These are phyloP conservation scores for Fragaria nilgerrensis DNA, from an alignment of 306 rosid species.

Conservation along the genomic window DNA sequence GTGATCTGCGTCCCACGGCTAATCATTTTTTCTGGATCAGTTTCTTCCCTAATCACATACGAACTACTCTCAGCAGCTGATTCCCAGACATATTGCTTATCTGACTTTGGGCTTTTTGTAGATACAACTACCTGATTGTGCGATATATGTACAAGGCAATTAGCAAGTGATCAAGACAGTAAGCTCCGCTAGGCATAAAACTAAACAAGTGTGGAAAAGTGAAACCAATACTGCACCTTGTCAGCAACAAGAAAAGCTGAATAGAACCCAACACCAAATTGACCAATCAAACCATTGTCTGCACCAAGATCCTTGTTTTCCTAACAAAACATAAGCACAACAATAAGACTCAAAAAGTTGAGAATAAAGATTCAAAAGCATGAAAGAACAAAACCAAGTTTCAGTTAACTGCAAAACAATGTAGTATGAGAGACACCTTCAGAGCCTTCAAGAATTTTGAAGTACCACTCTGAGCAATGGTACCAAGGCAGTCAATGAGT, in stretches of 20 bases:
- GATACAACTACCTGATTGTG: slow-evolving; percentile 76
- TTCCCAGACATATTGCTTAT: slow-evolving; percentile 91
- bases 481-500: slow-evolving; percentile 96
- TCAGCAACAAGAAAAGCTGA: slow-evolving; percentile 97
- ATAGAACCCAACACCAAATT: slow-evolving; percentile 98
- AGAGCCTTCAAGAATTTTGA: slow-evolving; percentile 89
- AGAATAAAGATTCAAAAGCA: slow-evolving; percentile 3
- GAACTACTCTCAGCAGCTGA: slow-evolving; percentile 87
- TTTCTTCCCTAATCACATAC: slow-evolving; percentile 86
- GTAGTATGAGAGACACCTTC: slow-evolving; percentile 47
- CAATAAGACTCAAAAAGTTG: not conserved
- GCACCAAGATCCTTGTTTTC: slow-evolving; percentile 91
- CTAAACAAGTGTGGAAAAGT: not conserved
- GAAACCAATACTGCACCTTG: slow-evolving; percentile 48
- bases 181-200: slow-evolving; percentile 10
- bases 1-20: slow-evolving; percentile 92
- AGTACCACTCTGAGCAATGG: slow-evolving; percentile 99
- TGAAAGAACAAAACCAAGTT: not conserved
- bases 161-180: slow-evolving; percentile 15
- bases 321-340: slow-evolving; percentile 31
- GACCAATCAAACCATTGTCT: slow-evolving; percentile 90
- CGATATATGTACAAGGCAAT: slow-evolving; percentile 29
- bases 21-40: slow-evolving; percentile 72
- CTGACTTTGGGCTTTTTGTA: slow-evolving; percentile 93
- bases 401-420: not conserved